Evolutionary conservation across 2,329 filamentous ascomycete genomes (phyloP), one percentile per base, ranked within the genome.

Genomic region (Hypoxylon sp.): DNA sequence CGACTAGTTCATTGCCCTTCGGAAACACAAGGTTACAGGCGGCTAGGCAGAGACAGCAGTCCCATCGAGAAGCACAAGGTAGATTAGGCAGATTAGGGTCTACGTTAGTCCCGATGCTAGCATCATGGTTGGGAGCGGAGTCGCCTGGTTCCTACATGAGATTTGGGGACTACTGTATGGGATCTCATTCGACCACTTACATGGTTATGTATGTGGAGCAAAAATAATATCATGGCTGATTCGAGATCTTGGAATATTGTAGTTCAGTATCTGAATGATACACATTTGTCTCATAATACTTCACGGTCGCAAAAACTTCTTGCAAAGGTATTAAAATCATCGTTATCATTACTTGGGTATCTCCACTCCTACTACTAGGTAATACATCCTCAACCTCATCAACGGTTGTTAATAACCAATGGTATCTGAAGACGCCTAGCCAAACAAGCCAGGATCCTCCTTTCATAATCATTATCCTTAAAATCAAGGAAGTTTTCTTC

Each of bases 121-220:
- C 5, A 55, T 55, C 17, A 35, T 17, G 5, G 10, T 42, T 6
- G 24, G 10, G n/a, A 48, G n/a, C 48, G 5, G 44, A 42, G 24
- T 46, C 19, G 31, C 24, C 17, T 17, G n/a, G 54, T 57, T 47
- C 54, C 54, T 57, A 57, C 54, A 47, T 48, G 29, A 57, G 39
- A 33, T 57, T 17, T 10, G 51, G 22, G 29, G 5, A 10, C 53
- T 22, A 46, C 53, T 33, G 33, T 37, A 26, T 26, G 3, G 26
- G 3, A 26, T 5, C 26, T 6, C 3, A 26, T 26, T 26, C 26
- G 2, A 26, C 26, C 26, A 26, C 26, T 26, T 26, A 26, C 5
- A 26, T 26, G 26, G 26, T 5, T 26, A 26, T 26, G 26, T 26
- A 26, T 5, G 3, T 44, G 39, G n/a, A 19, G 9, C 39, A 8